Conservation (phyloP, 805 yeast genomes). For the Saccharomycodes ludwigii region DNA sequence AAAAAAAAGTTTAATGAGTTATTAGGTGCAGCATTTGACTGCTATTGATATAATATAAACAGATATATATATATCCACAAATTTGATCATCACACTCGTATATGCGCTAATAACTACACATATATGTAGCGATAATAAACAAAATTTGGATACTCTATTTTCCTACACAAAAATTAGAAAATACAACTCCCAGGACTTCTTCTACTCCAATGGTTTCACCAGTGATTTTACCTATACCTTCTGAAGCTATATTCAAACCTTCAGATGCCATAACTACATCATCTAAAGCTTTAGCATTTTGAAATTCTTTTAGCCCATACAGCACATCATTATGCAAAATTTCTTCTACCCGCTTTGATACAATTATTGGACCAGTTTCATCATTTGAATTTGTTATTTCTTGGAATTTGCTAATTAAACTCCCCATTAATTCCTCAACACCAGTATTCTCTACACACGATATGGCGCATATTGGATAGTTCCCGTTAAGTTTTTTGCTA, state of each 20-base stretch:
- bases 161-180: conserved; percentile 88
- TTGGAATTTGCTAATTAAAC: conserved; percentile 36
- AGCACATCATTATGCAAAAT: conserved; percentile 65
- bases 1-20: background rate
- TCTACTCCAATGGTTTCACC: conserved; percentile 84
- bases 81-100: no score
- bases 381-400: conserved; percentile 33
- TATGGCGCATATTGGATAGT: conserved; percentile 25
- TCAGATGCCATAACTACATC: conserved; percentile 79
- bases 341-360: conserved; percentile 68
- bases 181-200: conserved; percentile 82
- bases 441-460: conserved; percentile 58
- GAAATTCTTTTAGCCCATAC: conserved; percentile 58
- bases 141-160: conserved; percentile 35
- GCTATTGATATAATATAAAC: background rate
- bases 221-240: conserved; percentile 85
- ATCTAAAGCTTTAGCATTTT: conserved; percentile 28
- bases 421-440: conserved; percentile 30
- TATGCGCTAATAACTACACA: no score
- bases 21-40: conserved; percentile 3
- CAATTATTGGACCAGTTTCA: conserved; percentile 50
- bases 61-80: no score
- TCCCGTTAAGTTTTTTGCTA: conserved; percentile 9
- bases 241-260: conserved; percentile 56
- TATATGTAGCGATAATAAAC: no score